Conservation (phyloP, 1,284 basidiomycete genomes). For the Tremellales sp. region DNA sequence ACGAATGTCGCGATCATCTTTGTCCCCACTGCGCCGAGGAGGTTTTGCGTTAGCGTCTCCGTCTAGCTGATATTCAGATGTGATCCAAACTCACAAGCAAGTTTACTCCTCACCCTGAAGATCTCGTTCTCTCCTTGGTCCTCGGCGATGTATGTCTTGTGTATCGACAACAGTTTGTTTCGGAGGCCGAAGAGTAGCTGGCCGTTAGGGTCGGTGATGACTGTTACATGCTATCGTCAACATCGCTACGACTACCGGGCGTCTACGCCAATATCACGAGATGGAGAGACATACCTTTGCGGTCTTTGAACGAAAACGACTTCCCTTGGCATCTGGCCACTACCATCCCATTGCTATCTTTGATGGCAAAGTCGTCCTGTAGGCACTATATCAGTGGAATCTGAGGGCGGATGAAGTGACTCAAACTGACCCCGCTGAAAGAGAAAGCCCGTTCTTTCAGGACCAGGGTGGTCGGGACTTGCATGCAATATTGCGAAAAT, state of each 20-base stretch:
- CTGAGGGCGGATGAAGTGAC: background rate
- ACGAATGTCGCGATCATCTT: conserved; percentile 41
- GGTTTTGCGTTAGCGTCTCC: too few relatives aligned
- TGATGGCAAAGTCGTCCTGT: conserved; percentile 41
- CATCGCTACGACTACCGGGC: background rate
- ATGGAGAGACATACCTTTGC: conserved; percentile 31
- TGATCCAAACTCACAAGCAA: conserved; percentile 26
- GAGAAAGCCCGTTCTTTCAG: conserved; percentile 44
- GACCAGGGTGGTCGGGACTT: conserved; percentile 35
- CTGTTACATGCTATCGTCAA: conserved; percentile 12
- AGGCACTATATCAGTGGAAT: conserved; percentile 2
- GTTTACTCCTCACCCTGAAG: conserved; percentile 35
- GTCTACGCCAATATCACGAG: background rate
- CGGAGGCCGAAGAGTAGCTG: conserved; percentile 35
- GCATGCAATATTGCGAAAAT: conserved; percentile 26
- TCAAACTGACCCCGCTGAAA: conserved; percentile 33
- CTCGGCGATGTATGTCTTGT: conserved; percentile 33
- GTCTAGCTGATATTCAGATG: too few relatives aligned
- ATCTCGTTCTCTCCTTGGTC: conserved; percentile 30
- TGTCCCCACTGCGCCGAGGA: conserved; percentile 26
- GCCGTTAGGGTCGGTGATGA: conserved; percentile 38
- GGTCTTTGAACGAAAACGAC: conserved; percentile 35
- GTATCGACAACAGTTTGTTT: conserved; percentile 35
- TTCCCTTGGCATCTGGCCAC: conserved; percentile 39
- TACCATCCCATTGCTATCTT: conserved; percentile 33